These are phyloP conservation scores for Trichoderma citrinoviride DNA, from an alignment of 2,329 filamentous ascomycete species.

Conservation along the genomic window DNA sequence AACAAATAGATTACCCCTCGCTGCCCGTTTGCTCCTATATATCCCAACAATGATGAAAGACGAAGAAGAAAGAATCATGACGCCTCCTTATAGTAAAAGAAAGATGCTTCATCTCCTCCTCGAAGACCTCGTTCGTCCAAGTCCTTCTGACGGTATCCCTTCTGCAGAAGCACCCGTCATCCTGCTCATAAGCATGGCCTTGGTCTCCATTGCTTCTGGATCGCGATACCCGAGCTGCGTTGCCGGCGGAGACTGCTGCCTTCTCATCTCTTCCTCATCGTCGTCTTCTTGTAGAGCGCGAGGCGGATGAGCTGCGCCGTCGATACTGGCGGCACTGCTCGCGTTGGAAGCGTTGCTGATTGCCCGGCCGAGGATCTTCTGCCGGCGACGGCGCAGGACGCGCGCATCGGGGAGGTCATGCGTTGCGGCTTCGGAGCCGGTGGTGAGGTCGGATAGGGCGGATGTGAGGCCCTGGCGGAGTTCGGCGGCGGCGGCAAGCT, in stretches of 20 bases:
- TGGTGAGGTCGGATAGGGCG: conserved; percentile 44
- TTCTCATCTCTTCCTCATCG: conserved; percentile 25
- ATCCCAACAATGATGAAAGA: not conserved
- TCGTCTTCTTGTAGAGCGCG: conserved; percentile 26
- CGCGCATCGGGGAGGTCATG: conserved; percentile 22
- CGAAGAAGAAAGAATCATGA: too few relatives aligned
- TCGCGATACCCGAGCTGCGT: conserved; percentile 57
- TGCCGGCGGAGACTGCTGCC: conserved; percentile 38
- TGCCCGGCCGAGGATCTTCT: conserved; percentile 57
- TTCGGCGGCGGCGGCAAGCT: conserved; percentile 29
- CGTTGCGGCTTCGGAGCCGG: not conserved
- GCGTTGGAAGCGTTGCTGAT: conserved; percentile 56
- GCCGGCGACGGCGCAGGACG: conserved; percentile 43
- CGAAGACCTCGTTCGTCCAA: conserved; percentile 12
- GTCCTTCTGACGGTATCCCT: not conserved
- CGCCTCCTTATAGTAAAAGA: too few relatives aligned
- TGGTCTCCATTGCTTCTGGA: conserved; percentile 46
- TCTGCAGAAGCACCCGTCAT: conserved; percentile 35
- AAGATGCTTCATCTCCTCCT: not conserved
- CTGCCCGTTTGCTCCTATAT: not conserved
- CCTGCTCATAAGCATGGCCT: conserved; percentile 45
- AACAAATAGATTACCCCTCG: too few relatives aligned
- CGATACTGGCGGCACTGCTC: conserved; percentile 43
- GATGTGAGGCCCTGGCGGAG: conserved; percentile 41
- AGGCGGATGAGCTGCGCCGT: conserved; percentile 3